phyloP scores from a whole-genome alignment of 2,329 filamentous ascomycete genomes.

The Aspergillus transmontanensis region DNA sequence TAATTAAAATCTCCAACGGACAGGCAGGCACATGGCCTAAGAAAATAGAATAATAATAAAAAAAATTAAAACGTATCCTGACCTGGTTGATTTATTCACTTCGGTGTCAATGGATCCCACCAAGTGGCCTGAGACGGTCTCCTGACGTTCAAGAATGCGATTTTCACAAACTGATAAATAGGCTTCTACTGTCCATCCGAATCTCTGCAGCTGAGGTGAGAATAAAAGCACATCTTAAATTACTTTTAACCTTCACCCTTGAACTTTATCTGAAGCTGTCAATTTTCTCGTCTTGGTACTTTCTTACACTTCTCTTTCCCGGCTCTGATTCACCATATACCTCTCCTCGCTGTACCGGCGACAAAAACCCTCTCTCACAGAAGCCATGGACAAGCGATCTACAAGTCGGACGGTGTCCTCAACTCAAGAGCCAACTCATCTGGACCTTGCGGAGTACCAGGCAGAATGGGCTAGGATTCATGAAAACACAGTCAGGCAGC shows the following conservation, averaged over 20 bases:
- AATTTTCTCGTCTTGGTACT: not conserved
- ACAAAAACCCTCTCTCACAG: no score
- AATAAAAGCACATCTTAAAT: not conserved
- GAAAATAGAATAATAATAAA: not conserved
- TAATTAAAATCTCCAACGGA: slow-evolving; percentile 1
- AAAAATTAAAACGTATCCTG: not conserved
- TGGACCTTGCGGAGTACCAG: not conserved
- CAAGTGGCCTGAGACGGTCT: slow-evolving; percentile 3
- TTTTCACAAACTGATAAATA: not conserved
- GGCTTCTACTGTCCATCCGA: not conserved
- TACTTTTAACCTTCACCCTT: not conserved
- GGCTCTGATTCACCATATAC: not conserved
- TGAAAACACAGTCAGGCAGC: not conserved
- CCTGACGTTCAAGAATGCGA: slow-evolving; percentile 2
- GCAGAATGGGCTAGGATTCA: not conserved
- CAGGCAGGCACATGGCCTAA: not conserved
- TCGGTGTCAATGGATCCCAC: not conserved
- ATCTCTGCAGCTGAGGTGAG: not conserved
- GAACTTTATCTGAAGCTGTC: not conserved
- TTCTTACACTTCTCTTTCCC: not conserved
- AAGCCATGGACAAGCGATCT: not conserved
- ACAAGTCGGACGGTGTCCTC: not conserved
- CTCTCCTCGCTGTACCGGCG: not conserved
- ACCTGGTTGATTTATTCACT: not conserved
- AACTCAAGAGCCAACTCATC: not conserved